A percentile compares a stretch with the other conserved stretches of the same genome.
phyloP scores from a whole-genome alignment of 805 yeast genomes.

The Zygosaccharomyces siamensis region DNA sequence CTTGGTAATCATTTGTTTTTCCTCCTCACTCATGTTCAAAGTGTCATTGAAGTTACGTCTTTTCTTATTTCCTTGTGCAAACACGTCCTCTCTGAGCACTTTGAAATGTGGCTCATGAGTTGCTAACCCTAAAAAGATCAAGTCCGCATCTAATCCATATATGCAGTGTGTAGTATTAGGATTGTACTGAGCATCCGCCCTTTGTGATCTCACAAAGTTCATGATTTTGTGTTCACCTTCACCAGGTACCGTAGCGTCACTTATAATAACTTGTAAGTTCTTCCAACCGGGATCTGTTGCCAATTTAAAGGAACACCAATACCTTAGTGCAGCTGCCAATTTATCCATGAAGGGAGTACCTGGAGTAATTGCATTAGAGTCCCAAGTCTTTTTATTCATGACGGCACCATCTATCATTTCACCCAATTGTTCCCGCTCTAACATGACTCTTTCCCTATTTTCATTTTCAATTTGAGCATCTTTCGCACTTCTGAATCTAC shows the following conservation, averaged over 20 bases:
- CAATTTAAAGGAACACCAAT: conserved; percentile 89
- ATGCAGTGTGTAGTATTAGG: conserved; percentile 96
- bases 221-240: conserved; percentile 99
- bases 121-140: conserved; percentile 91
- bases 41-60: conserved; percentile 23
- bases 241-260: conserved; percentile 97
- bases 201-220: conserved; percentile 89
- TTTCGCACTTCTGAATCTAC: conserved; percentile 87
- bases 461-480: conserved; percentile 80
- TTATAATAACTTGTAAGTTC: conserved; percentile 77
- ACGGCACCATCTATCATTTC: conserved; percentile 72
- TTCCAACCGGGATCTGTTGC: conserved; percentile 93
- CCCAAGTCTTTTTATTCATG: conserved; percentile 79
- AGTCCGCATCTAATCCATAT: conserved; percentile 96
- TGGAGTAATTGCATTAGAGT: conserved; percentile 94
- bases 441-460: conserved; percentile 50
- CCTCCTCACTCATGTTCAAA: conserved; percentile 56
- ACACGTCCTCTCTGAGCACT: conserved; percentile 93
- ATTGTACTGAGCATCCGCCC: conserved; percentile 78
- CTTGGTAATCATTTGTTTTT: conserved; percentile 36
- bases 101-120: conserved; percentile 97
- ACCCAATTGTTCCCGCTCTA: conserved; percentile 39
- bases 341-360: conserved; percentile 98
- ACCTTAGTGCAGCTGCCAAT: conserved; percentile 73
- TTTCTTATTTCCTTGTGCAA: conserved; percentile 61